Evolutionary conservation across 768 basidiomycete genomes (phyloP).

Genomic region (Hydnum rufescens): DNA sequence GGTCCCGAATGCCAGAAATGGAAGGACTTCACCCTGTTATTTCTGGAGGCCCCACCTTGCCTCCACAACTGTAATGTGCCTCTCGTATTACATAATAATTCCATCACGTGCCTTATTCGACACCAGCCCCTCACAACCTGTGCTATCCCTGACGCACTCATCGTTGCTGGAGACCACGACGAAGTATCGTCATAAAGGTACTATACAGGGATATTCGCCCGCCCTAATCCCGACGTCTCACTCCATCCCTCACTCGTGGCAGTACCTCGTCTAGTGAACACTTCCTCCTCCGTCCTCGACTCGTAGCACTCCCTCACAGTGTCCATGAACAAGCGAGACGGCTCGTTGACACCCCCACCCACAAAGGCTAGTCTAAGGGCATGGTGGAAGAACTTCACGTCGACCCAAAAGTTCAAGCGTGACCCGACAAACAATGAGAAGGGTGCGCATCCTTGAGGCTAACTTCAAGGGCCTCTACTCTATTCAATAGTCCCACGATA

Average conservation of each 20-base stretch:
- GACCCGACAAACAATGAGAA: slow-evolving; percentile 13
- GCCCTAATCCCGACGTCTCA: too few species aligned
- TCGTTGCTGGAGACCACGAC: too few species aligned
- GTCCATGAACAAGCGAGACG: background rate
- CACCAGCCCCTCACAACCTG: too few species aligned
- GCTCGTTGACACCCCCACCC: slow-evolving; percentile 8
- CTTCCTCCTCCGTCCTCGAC: too few species aligned
- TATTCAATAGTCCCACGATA: background rate
- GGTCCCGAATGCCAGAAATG: background rate
- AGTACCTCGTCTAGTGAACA: too few species aligned
- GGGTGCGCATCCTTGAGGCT: background rate
- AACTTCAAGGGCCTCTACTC: background rate
- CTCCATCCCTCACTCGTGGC: too few species aligned
- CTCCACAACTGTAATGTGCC: background rate
- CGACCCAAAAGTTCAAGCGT: slow-evolving; percentile 41
- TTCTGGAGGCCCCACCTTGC: background rate
- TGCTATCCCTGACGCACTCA: too few species aligned
- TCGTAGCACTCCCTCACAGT: background rate
- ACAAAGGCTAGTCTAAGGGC: slow-evolving; percentile 43
- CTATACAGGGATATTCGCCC: too few species aligned
- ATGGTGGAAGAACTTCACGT: slow-evolving; percentile 67
- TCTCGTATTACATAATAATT: too few species aligned
- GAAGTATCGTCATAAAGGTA: too few species aligned
- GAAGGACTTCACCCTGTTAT: background rate
- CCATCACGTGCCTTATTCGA: too few species aligned